phyloP scores from a whole-genome alignment of 768 basidiomycete species.

The Termitomyces sp. region DNA sequence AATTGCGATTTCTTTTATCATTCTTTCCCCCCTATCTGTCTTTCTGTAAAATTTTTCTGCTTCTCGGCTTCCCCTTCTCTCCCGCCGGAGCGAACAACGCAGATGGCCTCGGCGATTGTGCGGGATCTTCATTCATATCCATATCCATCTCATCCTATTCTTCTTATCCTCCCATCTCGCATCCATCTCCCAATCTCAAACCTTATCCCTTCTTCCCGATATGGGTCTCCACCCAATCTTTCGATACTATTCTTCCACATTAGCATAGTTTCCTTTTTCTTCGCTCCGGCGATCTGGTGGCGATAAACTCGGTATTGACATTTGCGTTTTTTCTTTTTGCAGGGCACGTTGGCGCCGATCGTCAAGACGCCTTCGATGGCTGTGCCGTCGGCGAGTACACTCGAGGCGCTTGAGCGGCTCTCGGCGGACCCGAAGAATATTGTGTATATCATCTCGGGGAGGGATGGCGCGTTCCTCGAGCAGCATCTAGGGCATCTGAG shows the following conservation, averaged over 20 bases:
- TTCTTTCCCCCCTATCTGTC: neutral
- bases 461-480: constrained; percentile 90
- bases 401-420: constrained; percentile 70
- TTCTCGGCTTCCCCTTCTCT: neutral
- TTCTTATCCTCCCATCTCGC: neutral
- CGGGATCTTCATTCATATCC: neutral
- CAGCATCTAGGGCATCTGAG: constrained; percentile 84
- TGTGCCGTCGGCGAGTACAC: constrained; percentile 68
- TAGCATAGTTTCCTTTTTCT: too few relatives aligned
- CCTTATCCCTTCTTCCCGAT: neutral
- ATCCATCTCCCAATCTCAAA: neutral
- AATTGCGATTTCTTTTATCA: neutral
- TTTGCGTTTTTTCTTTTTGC: neutral
- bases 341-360: constrained; percentile 97
- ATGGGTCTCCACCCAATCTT: neutral
- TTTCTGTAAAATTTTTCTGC: neutral
- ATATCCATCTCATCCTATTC: neutral
- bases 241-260: neutral
- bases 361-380: constrained; percentile 92
- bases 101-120: constrained; percentile 4
- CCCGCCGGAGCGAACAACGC: neutral
- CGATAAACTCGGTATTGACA: neutral
- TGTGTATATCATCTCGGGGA: constrained; percentile 97
- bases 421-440: constrained; percentile 81
- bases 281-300: neutral